Conservation (phyloP, 140 eudicot genomes). For the Anethum foeniculum region DNA sequence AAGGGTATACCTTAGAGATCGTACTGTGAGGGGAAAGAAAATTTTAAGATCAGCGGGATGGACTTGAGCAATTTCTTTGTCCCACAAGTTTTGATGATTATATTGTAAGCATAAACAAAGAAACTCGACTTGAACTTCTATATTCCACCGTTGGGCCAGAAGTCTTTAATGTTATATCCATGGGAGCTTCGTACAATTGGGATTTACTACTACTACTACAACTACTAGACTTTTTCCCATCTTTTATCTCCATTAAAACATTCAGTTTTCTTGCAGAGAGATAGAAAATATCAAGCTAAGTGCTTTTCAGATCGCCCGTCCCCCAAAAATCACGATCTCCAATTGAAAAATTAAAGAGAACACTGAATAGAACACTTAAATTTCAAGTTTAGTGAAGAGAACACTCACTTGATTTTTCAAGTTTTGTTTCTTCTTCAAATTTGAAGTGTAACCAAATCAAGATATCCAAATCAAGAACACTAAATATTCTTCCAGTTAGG, state of each 20-base stretch:
- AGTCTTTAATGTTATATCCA: conserved; percentile 18
- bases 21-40: conserved; percentile 54
- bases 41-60: conserved; percentile 64
- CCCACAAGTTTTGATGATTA: conserved; percentile 89
- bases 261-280: conserved; percentile 28
- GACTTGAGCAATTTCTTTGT: conserved; percentile 71
- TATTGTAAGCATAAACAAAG: conserved; percentile 63
- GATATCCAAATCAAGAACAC: too few species aligned
- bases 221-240: conserved; percentile 56
- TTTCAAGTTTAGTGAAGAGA: too few species aligned
- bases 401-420: too few species aligned
- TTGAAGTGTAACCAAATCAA: too few species aligned
- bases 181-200: conserved; percentile 23
- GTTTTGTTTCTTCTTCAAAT: too few species aligned
- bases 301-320: too few species aligned
- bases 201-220: conserved; percentile 38
- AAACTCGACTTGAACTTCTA: conserved; percentile 52
- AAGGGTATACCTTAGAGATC: conserved; percentile 38
- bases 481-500: too few species aligned
- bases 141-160: conserved; percentile 18
- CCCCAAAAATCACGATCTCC: too few species aligned
- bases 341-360: too few species aligned
- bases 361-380: too few species aligned
- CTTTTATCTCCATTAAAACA: conserved; percentile 71
- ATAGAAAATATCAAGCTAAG: neutral